Percentiles rank a stretch among this genome's conserved stretches.
Evolutionary conservation across 139 green algal species (phyloP).

Genomic region (Asterochloris erici): DNA sequence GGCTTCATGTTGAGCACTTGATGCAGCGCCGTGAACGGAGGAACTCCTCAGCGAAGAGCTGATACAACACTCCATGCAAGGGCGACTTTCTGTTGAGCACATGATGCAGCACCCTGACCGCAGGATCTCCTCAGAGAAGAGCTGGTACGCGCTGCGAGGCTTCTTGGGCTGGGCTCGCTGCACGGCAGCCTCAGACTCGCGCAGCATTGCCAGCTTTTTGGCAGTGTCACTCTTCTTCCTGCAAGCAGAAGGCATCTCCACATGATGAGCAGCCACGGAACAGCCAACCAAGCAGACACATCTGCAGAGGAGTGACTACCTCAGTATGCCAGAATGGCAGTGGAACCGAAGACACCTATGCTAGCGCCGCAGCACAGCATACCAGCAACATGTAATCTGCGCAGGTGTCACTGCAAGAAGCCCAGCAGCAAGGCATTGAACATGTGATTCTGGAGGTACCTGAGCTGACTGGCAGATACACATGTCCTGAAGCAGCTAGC

Average conservation of each 20-base stretch:
- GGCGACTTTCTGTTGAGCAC: too few relatives aligned
- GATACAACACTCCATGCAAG: not conserved
- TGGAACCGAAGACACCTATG: not conserved
- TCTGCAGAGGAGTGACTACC: constrained; percentile 23
- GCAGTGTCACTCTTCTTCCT: constrained; percentile 1
- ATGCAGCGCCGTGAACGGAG: constrained; percentile 8
- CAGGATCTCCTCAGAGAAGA: constrained; percentile 25
- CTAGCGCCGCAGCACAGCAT: not conserved
- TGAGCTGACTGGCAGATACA: too few relatives aligned
- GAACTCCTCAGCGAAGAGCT: constrained; percentile 26
- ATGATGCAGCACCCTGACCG: constrained; percentile 9
- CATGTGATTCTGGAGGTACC: too few relatives aligned
- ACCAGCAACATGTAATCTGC: not conserved
- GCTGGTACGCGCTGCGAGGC: constrained; percentile 19
- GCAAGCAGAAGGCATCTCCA: constrained; percentile 17
- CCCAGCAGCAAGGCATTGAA: too few relatives aligned
- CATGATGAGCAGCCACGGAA: not conserved
- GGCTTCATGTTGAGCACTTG: too few relatives aligned
- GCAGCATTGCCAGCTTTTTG: constrained; percentile 17
- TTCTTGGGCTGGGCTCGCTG: constrained; percentile 15
- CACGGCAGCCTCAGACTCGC: constrained; percentile 16
- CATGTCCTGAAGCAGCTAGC: too few relatives aligned
- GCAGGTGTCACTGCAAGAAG: not conserved
- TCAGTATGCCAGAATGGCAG: not conserved
- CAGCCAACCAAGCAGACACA: constrained; percentile 36